phyloP scores from a whole-genome alignment of 352 stramenopile species.

The Phytopythium mirpurense region DNA sequence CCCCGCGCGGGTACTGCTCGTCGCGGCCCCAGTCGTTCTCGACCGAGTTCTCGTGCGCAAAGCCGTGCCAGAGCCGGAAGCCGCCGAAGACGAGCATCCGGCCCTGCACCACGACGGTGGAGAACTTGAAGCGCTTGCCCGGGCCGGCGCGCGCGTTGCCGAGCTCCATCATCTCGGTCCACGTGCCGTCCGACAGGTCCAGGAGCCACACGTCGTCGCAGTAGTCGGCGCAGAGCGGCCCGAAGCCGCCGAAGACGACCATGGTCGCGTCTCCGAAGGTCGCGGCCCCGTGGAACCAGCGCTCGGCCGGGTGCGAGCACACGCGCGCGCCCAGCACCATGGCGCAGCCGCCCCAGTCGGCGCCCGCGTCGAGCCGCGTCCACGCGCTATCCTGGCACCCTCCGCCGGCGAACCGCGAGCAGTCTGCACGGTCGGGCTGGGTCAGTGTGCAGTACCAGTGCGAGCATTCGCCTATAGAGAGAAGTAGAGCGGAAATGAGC shows the following conservation, averaged over 20 bases:
- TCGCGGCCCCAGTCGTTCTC: slow-evolving; percentile 82
- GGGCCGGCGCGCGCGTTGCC: slow-evolving; percentile 53
- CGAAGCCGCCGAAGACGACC: slow-evolving; percentile 93
- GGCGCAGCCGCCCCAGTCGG: slow-evolving; percentile 88
- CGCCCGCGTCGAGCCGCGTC: slow-evolving; percentile 79
- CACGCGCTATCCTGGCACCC: slow-evolving; percentile 81
- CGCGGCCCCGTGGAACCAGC: slow-evolving; percentile 86
- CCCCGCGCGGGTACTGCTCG: slow-evolving; percentile 79
- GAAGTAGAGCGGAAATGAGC: background rate
- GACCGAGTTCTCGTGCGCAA: slow-evolving; percentile 86
- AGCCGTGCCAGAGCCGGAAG: slow-evolving; percentile 95
- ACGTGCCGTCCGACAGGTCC: slow-evolving; percentile 87
- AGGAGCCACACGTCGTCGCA: slow-evolving; percentile 96
- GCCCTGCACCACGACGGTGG: slow-evolving; percentile 57
- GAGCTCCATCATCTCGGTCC: slow-evolving; percentile 83
- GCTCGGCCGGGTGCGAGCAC: slow-evolving; percentile 85
- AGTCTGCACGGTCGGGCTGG: slow-evolving; percentile 30
- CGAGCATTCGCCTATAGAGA: no score
- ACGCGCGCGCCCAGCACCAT: slow-evolving; percentile 81
- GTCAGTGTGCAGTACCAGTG: no score
- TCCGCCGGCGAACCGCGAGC: slow-evolving; percentile 81
- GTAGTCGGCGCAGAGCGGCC: slow-evolving; percentile 91
- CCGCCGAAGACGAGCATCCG: slow-evolving; percentile 88
- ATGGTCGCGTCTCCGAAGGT: slow-evolving; percentile 90
- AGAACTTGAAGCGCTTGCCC: slow-evolving; percentile 92